Base-by-base conservation (phyloP, 2,329 filamentous ascomycete species). In the Alternaria hordeiaustralica region DNA sequence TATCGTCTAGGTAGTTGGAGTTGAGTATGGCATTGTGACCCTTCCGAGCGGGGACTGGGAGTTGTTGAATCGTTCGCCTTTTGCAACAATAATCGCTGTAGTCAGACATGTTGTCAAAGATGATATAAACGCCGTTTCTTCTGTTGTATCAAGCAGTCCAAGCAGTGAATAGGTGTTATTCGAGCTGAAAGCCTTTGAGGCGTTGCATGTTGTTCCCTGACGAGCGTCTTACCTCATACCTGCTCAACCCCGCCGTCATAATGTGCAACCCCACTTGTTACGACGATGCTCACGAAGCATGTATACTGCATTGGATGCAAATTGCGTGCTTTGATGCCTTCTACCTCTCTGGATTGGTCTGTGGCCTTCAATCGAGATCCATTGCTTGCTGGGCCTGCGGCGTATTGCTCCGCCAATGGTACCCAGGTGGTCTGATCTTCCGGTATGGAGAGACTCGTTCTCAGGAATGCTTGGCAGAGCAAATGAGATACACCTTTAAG, bases 41-140 rank as follows among this genome's bases (percentile, higher is more conserved):
- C 46, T 64, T 67, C 20, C 67, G 61, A 12, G 55, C 45, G 6
- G 58, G 60, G 11, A 66, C 63, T 3, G 65, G 68, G 8, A 73
- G 58, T 59, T 73, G 71, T 28, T 73, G 69, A 21, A 71, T 68
- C 6, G 63, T 69, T 30, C 66, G 61, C 62, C 64, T 71, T 33
- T 56, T 43, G 45, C 23, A 43, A 26, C 55, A 28, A 18, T 57
- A 56, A 41, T 56, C 28, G 25, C 36, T 45, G 7, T 23, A 61
- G 15, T 50, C 47, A 7, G 61, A 53, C 64, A 66, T 66, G 3
- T n/a, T 33, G 55, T n/a, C 7, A 18, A 18, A 10, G 10, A 30
- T 23, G 12, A 15, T 43, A 9, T 10, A n/a, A 13, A 50, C 18
- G 10, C 13, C 7, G 18, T n/a, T 11, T 44, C 3, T 11, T 50